Percentiles rank a stretch among this genome's conserved stretches.
These are phyloP conservation scores for Diutina ranongensis DNA, from an alignment of 1,139 yeast genomes.

Conservation along the genomic window DNA sequence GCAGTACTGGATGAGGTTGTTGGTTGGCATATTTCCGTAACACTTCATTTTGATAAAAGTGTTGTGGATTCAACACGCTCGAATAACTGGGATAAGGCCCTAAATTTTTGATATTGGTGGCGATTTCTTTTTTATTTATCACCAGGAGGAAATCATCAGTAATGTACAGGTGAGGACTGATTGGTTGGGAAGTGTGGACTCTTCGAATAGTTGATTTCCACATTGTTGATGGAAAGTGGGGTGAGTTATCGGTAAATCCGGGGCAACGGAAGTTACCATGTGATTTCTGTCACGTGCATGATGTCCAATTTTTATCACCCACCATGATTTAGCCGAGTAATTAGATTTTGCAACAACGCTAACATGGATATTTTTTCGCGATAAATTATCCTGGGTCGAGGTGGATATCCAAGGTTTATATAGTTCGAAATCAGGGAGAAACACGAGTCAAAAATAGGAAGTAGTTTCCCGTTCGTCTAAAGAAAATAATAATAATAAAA, in stretches of 20 bases:
- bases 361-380: too few species aligned
- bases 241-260: too few species aligned
- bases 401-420: too few species aligned
- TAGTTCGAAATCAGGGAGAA: too few species aligned
- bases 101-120: constrained; percentile 26
- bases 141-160: constrained; percentile 23
- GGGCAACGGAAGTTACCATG: too few species aligned
- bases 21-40: constrained; percentile 52
- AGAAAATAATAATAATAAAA: too few species aligned
- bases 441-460: too few species aligned
- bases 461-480: too few species aligned
- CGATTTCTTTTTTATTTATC: constrained; percentile 27
- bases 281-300: not conserved
- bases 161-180: constrained; percentile 19
- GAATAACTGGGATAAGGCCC: constrained; percentile 37
- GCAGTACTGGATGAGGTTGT: constrained; percentile 78
- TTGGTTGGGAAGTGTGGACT: constrained; percentile 6
- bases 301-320: too few species aligned
- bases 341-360: too few species aligned
- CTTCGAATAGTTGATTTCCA: not conserved
- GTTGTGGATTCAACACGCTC: constrained; percentile 46
- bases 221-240: not conserved
- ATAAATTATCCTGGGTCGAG: too few species aligned
- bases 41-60: constrained; percentile 77
- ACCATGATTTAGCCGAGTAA: too few species aligned